phyloP scores from a whole-genome alignment of 805 yeast genomes.

The Kodamaea jinghongensis region DNA sequence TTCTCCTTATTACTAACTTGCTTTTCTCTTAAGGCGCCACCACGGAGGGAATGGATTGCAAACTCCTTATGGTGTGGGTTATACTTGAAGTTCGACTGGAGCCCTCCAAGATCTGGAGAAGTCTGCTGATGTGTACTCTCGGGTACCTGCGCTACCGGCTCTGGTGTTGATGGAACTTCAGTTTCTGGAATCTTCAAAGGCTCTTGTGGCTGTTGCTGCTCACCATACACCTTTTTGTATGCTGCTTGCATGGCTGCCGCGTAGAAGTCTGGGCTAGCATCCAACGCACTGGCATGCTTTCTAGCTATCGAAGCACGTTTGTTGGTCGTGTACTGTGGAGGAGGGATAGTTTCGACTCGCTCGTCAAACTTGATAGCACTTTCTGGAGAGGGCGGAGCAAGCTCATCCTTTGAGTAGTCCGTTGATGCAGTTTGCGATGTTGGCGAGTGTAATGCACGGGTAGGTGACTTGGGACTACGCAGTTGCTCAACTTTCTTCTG shows the following conservation, averaged over 20 bases:
- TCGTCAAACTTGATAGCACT: slow-evolving; percentile 38
- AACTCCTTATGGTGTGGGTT: slow-evolving; percentile 34
- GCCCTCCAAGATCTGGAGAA: slow-evolving; percentile 10
- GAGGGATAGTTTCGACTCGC: slow-evolving; percentile 37
- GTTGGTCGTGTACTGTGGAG: slow-evolving; percentile 6
- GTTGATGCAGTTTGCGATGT: neutral
- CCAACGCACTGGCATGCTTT: slow-evolving; percentile 6
- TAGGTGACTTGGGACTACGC: slow-evolving; percentile 3
- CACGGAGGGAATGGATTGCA: slow-evolving; percentile 26
- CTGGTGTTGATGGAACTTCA: neutral
- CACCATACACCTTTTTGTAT: slow-evolving; percentile 23
- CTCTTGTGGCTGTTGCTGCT: neutral
- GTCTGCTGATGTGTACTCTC: too few relatives aligned
- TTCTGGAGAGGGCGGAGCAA: slow-evolving; percentile 21
- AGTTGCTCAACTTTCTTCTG: too few relatives aligned
- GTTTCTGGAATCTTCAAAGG: neutral
- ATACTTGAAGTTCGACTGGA: slow-evolving; percentile 21
- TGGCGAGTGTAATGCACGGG: slow-evolving; percentile 4
- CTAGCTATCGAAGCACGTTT: neutral
- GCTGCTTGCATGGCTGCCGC: slow-evolving; percentile 25
- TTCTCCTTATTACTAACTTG: slow-evolving; percentile 11
- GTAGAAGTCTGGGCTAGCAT: slow-evolving; percentile 18
- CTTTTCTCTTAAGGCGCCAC: slow-evolving; percentile 1
- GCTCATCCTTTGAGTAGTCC: neutral
- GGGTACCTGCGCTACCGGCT: too few relatives aligned